Evolutionary conservation across 352 stramenopile species (phyloP), one percentile per base, ranked within the genome.

Genomic region (Pythium phragmitis): DNA sequence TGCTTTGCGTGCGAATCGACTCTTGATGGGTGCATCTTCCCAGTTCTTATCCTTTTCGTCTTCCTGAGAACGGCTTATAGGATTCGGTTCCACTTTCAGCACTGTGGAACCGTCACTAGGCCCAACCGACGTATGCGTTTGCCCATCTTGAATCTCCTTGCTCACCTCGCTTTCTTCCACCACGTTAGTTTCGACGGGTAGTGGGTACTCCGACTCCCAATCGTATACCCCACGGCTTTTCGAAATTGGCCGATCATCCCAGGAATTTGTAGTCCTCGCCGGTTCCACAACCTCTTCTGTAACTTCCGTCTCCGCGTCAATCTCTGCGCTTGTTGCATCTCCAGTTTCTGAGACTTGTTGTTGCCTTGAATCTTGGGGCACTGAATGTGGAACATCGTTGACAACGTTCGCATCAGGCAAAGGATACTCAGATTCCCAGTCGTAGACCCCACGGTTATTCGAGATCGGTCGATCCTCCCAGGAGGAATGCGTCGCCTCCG

Each of bases 1-100:
- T 17, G 45, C 52, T 52, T 62, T 56, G n/a, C 36, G n/a, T 14
- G 49, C 55, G 34, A 62, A 50, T 42, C 63, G 56, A 34, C 63
- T 64, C 33, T 60, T 59, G 30, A 70, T 62, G n/a, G 63, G 63
- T 11, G 56, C 56, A 30, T 64, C 57, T 17, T 70, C 63, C 63
- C 63, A 70, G 13, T 54, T 19, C 62, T 48, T 56, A 19, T 57
- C 45, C 14, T 50, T 46, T 6, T 17, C 28, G 23, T 68, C 53
- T 17, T 28, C 14, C 1, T 37, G 8, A 47, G 37, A 4, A 14
- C 9, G 12, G 14, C 9, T 46, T 14, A 46, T 19, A 12, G 8
- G 8, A 46, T n/a, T n/a, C 39, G 39, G 14, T 7, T 46, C 39
- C 13, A 21, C 39, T 7, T 4, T 46, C 14, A 6, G 39, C 17